Evolutionary conservation across 2,329 filamentous ascomycete genomes (phyloP), one percentile per base, ranked within the genome.

Genomic region (Pyrenophora graminea): DNA sequence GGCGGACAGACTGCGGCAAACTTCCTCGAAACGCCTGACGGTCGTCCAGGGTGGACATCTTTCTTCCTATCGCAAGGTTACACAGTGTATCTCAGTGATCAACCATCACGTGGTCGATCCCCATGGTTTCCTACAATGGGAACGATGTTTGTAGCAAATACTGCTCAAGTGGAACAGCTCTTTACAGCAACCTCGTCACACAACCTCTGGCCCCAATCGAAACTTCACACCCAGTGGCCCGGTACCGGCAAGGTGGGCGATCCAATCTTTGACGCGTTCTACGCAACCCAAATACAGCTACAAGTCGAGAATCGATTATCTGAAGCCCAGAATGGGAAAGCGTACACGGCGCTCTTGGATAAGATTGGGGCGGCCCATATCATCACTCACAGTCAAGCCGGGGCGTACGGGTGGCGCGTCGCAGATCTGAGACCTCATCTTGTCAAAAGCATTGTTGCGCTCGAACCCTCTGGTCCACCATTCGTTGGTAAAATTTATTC

Each of bases 391-490:
- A 81, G 79, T 0, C 75, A 81, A 13, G 78, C 79, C 3, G 76
- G 77, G 1, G 71, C 71, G 9, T 75, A 76, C 51, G 76, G 72
- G 7, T 82, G 76, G 76, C 70, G 79, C 7, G 72, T 79, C 7
- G 79, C 77, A 2, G 82, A 86, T 56, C 65, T 69, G 2, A 64
- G 75, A 3, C 81, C 82, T 0, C 57, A 76, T 0, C 67, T 79
- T 0, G 77, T 84, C 2, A 75, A 75, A 17, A 77, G 70, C 0
- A 75, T 84, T 17, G 66, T 85, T 1, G 73, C 77, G 1, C 54
- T 85, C 10, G 83, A 85, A 58, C 82, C 82, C 0, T 64, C 71
- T 3, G 82, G 82, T 0, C 82, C 82, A 1, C 82, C 81, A 0
- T 83, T 53, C 10, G 32, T 31, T 19, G 56, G 59, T 23, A 18